Percentiles rank a stretch among this genome's conserved stretches.
These are phyloP conservation scores for Kurtzmaniella quercitrusa DNA, from an alignment of 1,139 yeast species.

Conservation along the genomic window DNA sequence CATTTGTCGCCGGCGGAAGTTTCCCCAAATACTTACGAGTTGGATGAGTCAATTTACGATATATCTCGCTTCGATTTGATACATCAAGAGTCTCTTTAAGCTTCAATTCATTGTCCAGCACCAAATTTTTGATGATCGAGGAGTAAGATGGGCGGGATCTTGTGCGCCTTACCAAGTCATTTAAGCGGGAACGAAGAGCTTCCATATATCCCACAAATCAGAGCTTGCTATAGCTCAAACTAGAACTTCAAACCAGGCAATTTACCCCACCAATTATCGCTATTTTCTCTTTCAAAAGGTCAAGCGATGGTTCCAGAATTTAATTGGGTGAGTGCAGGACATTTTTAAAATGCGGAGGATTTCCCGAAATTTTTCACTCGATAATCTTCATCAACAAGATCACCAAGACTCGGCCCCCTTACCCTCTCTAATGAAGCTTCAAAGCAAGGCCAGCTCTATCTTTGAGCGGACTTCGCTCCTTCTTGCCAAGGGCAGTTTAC, in stretches of 20 bases:
- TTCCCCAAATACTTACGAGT: background rate
- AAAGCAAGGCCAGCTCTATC: constrained; percentile 64
- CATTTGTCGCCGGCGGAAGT: background rate
- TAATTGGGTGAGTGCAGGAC: background rate
- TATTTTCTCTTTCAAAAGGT: background rate
- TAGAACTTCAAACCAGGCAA: no score
- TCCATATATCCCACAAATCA: no score
- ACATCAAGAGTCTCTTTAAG: background rate
- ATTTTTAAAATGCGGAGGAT: background rate
- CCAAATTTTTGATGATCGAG: background rate
- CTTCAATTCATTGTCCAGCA: background rate
- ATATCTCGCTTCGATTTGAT: background rate
- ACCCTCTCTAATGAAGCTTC: constrained; percentile 80
- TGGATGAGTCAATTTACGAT: background rate
- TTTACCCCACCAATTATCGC: background rate
- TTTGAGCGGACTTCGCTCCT: constrained; percentile 75
- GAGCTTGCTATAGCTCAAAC: no score
- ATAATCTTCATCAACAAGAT: no score
- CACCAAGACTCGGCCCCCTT: no score
- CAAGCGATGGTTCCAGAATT: background rate
- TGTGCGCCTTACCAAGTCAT: background rate
- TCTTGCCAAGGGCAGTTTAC: constrained; percentile 60
- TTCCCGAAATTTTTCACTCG: background rate
- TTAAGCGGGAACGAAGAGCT: background rate
- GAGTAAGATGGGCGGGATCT: background rate